Evolutionary conservation across 2,329 filamentous ascomycete genomes (phyloP).

Genomic region (Diaporthe vexans): DNA sequence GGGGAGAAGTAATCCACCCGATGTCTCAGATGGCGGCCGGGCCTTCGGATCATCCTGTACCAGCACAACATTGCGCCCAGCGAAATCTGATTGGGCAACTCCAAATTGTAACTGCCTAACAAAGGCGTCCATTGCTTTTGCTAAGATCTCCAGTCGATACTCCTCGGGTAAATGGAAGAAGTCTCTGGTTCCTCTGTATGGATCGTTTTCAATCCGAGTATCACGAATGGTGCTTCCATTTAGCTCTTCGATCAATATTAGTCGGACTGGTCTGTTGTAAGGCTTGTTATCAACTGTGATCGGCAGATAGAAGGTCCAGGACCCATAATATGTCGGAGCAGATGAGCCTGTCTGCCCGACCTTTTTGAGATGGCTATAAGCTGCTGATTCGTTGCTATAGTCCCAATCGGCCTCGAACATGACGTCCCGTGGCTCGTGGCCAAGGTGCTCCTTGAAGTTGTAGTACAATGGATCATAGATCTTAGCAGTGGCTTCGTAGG

Average conservation of each 20-base stretch:
- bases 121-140: not conserved
- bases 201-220: not conserved
- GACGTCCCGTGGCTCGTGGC: not conserved
- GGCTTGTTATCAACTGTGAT: not conserved
- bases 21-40: not conserved
- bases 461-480: conserved; percentile 3
- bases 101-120: not conserved
- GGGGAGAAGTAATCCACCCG: not conserved
- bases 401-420: not conserved
- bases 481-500: not conserved
- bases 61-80: not conserved
- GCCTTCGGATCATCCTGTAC: not conserved
- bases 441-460: not conserved
- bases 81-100: not conserved
- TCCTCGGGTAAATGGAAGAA: not conserved
- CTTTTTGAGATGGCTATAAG: not conserved
- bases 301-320: not conserved
- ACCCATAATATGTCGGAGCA: not conserved
- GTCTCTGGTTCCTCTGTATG: not conserved
- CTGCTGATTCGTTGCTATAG: not conserved
- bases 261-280: not conserved
- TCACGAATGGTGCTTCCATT: not conserved
- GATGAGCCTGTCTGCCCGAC: not conserved
- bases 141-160: conserved; percentile 3
- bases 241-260: not conserved